These are phyloP conservation scores for Aspergillus costaricaensis DNA, from an alignment of 2,329 filamentous ascomycete species.

Conservation along the genomic window DNA sequence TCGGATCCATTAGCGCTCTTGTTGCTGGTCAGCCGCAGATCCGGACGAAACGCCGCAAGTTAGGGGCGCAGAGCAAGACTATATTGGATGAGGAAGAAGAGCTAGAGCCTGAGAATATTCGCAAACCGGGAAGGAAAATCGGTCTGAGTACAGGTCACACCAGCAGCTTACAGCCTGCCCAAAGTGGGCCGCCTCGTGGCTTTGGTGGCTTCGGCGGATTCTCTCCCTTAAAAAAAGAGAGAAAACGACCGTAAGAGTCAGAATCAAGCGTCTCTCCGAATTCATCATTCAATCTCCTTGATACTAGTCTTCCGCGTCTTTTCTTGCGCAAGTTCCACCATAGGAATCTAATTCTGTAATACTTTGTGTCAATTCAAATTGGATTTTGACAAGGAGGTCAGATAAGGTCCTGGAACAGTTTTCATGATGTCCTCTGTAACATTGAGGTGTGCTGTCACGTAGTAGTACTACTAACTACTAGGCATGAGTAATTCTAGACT, in stretches of 20 bases:
- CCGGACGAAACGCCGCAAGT: constrained; percentile 71
- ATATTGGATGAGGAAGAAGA: constrained; percentile 72
- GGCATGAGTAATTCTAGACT: too few relatives aligned
- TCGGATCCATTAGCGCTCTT: constrained; percentile 19
- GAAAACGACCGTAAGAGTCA: constrained; percentile 41
- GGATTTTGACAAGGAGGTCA: too few relatives aligned
- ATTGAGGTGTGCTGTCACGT: too few relatives aligned
- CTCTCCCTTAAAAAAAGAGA: constrained; percentile 72
- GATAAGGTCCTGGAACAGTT: too few relatives aligned
- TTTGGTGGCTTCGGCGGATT: constrained; percentile 59
- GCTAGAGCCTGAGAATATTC: constrained; percentile 33
- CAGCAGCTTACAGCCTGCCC: constrained; percentile 1
- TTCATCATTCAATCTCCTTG: too few relatives aligned
- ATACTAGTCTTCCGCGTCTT: too few relatives aligned
- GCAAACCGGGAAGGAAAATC: constrained; percentile 31
- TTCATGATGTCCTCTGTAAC: too few relatives aligned
- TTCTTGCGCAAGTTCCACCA: too few relatives aligned
- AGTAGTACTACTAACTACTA: too few relatives aligned
- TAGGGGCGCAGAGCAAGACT: constrained; percentile 61
- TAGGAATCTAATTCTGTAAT: too few relatives aligned
- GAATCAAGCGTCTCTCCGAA: too few relatives aligned
- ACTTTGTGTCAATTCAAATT: too few relatives aligned
- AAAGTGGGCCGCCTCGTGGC: constrained; percentile 24
- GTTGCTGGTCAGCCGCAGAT: constrained; percentile 30
- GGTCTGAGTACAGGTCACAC: constrained; percentile 25